phyloP scores from a whole-genome alignment of 257 asterid species.

The Nicotiana undulata region DNA sequence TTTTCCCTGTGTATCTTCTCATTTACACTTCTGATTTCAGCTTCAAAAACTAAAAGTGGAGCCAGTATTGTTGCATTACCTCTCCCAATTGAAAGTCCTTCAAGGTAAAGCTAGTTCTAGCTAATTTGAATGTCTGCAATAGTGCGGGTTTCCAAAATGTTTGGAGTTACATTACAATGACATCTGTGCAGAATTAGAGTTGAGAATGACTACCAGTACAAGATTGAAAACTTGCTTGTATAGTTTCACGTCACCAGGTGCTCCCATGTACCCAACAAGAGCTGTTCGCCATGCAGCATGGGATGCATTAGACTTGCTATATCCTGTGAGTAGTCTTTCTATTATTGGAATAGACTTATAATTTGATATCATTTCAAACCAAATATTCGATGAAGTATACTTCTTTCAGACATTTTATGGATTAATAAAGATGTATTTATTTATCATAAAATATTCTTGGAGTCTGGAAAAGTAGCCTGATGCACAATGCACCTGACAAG shows the following conservation, averaged over 20 bases:
- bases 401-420: neutral
- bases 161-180: neutral
- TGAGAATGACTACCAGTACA: conserved; percentile 84
- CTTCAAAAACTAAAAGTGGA: conserved; percentile 94
- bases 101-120: conserved; percentile 41
- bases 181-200: conserved; percentile 60
- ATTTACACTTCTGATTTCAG: conserved; percentile 29
- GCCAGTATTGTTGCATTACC: conserved; percentile 93
- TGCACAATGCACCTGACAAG: neutral
- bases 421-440: neutral
- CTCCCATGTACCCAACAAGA: conserved; percentile 96
- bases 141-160: neutral
- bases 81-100: conserved; percentile 61
- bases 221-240: conserved; percentile 85
- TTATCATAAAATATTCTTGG: neutral
- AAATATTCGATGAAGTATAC: neutral
- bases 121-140: neutral
- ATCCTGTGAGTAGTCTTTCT: conserved; percentile 59
- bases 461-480: neutral
- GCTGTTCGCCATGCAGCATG: conserved; percentile 98
- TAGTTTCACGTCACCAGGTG: conserved; percentile 98
- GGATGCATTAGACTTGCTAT: conserved; percentile 80
- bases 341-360: neutral
- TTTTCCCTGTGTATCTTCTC: neutral
- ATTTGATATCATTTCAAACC: neutral